Evolutionary conservation across 164 flowering plant genomes (phyloP).

Genomic region (Chloranthus sessilifolius): DNA sequence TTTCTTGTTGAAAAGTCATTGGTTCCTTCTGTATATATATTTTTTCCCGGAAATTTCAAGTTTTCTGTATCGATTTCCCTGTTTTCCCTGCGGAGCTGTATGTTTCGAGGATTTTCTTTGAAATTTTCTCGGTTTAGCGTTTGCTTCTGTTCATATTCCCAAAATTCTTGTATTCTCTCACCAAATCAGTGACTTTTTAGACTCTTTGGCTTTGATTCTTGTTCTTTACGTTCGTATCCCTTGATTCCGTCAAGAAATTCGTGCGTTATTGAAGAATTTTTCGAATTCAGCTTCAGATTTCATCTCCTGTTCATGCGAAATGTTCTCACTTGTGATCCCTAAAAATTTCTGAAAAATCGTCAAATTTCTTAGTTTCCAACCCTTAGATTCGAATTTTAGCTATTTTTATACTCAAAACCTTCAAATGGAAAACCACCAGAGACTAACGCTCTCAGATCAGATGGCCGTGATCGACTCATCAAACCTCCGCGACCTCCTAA

Average conservation of each 20-base stretch:
- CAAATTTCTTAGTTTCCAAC: neutral
- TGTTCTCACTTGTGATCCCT: neutral
- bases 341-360: neutral
- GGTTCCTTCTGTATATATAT: too few species aligned
- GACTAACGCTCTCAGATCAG: constrained; percentile 10
- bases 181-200: too few species aligned
- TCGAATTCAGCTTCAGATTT: neutral
- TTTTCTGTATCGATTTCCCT: too few species aligned
- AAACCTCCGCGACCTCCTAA: constrained; percentile 12
- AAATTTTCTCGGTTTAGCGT: too few species aligned
- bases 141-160: too few species aligned
- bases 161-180: too few species aligned
- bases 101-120: too few species aligned
- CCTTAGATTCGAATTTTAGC: neutral
- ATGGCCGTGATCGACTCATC: constrained; percentile 9
- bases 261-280: neutral
- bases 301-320: neutral
- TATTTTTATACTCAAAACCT: neutral
- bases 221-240: neutral
- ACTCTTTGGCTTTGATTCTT: neutral
- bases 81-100: too few species aligned
- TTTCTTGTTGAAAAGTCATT: too few species aligned
- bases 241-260: neutral
- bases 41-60: too few species aligned
- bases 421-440: constrained; percentile 3